Evolutionary conservation across 371 early-diverging fungal genomes (phyloP).

Genomic region (Blastocladiella emersonii): DNA sequence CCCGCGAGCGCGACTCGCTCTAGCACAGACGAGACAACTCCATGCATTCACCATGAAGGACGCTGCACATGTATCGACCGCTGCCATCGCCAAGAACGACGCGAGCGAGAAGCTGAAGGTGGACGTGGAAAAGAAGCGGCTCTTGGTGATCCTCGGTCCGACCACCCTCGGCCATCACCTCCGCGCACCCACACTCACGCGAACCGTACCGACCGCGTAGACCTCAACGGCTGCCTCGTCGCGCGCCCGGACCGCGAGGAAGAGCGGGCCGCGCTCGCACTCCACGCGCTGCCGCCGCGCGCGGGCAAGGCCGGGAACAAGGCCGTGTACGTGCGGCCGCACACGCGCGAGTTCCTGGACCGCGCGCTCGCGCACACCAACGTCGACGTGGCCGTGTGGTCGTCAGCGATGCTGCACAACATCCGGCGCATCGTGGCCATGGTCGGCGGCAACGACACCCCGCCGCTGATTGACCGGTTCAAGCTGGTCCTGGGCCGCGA

Average conservation of each 20-base stretch:
- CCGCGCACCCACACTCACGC: too few species aligned
- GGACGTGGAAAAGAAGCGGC: too few species aligned
- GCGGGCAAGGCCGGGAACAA: not conserved
- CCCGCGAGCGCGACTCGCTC: too few species aligned
- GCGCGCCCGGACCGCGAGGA: not conserved
- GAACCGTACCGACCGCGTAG: not conserved
- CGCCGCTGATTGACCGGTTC: not conserved
- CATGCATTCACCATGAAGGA: too few species aligned
- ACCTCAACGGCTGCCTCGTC: not conserved
- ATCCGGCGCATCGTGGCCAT: too few species aligned
- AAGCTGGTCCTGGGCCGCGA: not conserved
- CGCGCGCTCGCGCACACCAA: not conserved
- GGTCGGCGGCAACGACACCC: not conserved
- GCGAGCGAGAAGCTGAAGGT: too few species aligned
- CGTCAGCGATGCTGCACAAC: too few species aligned
- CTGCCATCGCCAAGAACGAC: too few species aligned
- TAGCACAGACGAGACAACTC: too few species aligned
- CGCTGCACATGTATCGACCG: too few species aligned
- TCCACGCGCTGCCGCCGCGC: not conserved
- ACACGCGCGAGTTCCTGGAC: not conserved
- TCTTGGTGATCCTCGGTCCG: too few species aligned
- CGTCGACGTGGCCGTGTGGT: not conserved
- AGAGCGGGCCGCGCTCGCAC: not conserved
- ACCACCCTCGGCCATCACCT: too few species aligned
- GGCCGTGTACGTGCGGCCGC: not conserved